Evolutionary conservation across 306 rosid species (phyloP), one percentile per base, ranked within the genome.

Genomic region (Acacia acuminata): DNA sequence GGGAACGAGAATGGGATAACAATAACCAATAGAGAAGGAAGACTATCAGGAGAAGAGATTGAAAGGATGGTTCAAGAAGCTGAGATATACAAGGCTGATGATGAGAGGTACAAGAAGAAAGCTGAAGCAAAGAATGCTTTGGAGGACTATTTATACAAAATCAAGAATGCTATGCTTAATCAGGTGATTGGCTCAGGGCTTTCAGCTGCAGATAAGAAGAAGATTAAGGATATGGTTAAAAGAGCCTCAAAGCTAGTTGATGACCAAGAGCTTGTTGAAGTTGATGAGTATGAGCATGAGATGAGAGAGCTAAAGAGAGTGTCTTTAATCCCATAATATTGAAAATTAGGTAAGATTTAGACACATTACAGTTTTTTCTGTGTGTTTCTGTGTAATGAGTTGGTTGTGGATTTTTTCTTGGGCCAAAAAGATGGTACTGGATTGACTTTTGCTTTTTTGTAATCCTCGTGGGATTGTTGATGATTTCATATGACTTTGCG

Each of bases 1-100:
- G 89, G 93, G 9, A 88, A 90, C 70, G 86, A 84, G 86, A 90
- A 90, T 64, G 86, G 82, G 86, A 90, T 90, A 10, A 90, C 91
- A 22, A 90, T 90, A 9, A 90, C 91, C 14, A 90, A 86, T 11
- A 89, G 84, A 87, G 84, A 87, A 89, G 93, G 91, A 0, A 84
- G 89, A 69, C 84, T 90, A 1, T 90, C 93, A 0, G 87, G 84
- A 79, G 93, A 88, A 10, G 91, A 86, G 78, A 88, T 88, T 55
- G 90, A 86, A 83, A 84, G 82, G 82, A 89, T 89, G 92, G 90
- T 85, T 6, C 88, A 82, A 79, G 92, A 86, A 67, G 92, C 87
- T 6, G 90, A 89, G 82, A 82, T 84, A 22, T 89, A 82, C 65
- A 89, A 84, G n/a, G 74, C 92, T 0, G 90, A 86, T 68, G 92